phyloP scores from a whole-genome alignment of 2,329 filamentous ascomycete genomes.

The Penicillium sp. region DNA sequence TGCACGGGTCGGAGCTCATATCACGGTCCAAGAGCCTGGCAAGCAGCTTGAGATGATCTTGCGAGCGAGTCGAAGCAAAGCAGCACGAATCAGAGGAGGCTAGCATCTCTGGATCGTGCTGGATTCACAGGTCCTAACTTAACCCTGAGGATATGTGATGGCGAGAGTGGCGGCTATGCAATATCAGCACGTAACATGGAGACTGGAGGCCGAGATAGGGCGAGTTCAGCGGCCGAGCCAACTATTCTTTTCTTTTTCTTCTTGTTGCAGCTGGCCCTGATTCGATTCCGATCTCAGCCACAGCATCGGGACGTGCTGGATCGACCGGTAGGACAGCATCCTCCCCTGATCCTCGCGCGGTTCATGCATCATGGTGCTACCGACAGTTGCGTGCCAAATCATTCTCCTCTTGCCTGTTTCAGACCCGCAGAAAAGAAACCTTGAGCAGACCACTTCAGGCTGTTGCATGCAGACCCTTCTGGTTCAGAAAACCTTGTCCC shows the following conservation, averaged over 20 bases:
- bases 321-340: constrained; percentile 6
- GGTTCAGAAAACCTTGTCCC: background rate
- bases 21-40: background rate
- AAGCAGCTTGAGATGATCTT: no score
- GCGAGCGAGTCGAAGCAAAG: background rate
- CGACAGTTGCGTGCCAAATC: background rate
- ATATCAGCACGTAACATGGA: constrained; percentile 20
- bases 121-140: background rate
- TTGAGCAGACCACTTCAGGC: constrained; percentile 10
- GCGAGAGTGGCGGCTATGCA: constrained; percentile 25
- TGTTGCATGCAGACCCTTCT: constrained; percentile 3
- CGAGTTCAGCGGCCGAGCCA: background rate
- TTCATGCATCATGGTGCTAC: background rate
- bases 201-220: constrained; percentile 9
- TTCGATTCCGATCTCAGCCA: constrained; percentile 29
- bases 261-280: constrained; percentile 2
- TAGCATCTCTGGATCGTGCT: background rate
- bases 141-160: constrained; percentile 17
- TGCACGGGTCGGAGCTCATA: constrained; percentile 19
- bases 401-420: background rate
- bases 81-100: background rate
- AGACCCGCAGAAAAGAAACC: background rate
- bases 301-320: constrained; percentile 20
- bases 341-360: constrained; percentile 12
- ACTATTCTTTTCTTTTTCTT: constrained; percentile 5